Percentiles rank a stretch among this genome's conserved stretches.
Evolutionary conservation across 768 basidiomycete genomes (phyloP).

Genomic region (Suillus sp.): DNA sequence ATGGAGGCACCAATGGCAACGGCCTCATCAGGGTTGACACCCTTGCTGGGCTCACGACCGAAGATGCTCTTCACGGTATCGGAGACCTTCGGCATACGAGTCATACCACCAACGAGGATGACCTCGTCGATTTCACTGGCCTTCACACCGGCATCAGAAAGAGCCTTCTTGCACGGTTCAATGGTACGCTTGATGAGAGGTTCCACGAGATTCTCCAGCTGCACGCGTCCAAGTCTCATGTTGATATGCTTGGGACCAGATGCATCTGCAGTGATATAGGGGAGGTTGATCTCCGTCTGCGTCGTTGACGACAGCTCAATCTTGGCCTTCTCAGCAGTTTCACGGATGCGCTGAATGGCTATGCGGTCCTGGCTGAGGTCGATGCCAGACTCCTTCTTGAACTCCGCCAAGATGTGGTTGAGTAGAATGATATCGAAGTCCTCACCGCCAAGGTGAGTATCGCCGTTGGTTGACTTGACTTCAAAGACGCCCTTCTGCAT

Average conservation of each 20-base stretch:
- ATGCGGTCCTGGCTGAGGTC: constrained; percentile 86
- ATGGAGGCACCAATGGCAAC: constrained; percentile 98
- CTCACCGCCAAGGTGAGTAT: constrained; percentile 96
- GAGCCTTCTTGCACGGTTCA: constrained; percentile 97
- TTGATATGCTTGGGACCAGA: constrained; percentile 98
- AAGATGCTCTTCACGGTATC: constrained; percentile 90
- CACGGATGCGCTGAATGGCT: constrained; percentile 98
- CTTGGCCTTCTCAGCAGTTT: constrained; percentile 99
- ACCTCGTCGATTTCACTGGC: constrained; percentile 93
- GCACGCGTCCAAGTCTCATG: constrained; percentile 80
- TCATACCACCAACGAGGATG: constrained; percentile 98
- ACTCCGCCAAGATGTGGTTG: constrained; percentile 82
- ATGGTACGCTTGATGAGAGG: constrained; percentile 86
- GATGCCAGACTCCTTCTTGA: constrained; percentile 90
- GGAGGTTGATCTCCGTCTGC: constrained; percentile 96
- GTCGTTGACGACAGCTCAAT: constrained; percentile 93
- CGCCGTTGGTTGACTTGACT: constrained; percentile 99
- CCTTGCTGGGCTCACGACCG: constrained; percentile 96
- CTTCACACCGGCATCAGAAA: constrained; percentile 92
- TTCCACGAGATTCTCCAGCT: constrained; percentile 86
- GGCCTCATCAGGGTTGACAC: constrained; percentile 99
- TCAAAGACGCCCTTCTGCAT: constrained; percentile 99
- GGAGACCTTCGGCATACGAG: constrained; percentile 93
- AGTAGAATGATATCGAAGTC: constrained; percentile 95
- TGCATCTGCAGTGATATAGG: constrained; percentile 97